phyloP scores from a whole-genome alignment of 2,329 filamentous ascomycete species.

The Claviceps capensis region DNA sequence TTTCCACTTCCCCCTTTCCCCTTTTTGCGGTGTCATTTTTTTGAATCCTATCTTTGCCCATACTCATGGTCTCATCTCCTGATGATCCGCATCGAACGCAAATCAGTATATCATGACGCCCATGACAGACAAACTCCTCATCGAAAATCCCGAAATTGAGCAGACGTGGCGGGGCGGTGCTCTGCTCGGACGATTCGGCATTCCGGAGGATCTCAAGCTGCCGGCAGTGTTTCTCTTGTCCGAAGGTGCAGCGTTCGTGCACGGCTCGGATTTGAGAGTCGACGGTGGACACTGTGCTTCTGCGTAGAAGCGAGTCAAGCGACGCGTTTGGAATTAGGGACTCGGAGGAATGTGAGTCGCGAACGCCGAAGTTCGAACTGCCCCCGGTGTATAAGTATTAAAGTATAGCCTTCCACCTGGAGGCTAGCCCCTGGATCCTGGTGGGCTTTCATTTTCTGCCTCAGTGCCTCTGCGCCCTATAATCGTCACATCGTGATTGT shows the following conservation, averaged over 20 bases:
- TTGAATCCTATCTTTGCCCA: background rate
- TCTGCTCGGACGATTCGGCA: conserved; percentile 61
- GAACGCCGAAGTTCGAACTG: too few relatives aligned
- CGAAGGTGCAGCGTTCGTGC: conserved; percentile 62
- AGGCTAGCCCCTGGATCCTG: too few relatives aligned
- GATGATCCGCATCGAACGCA: background rate
- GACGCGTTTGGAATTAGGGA: too few relatives aligned
- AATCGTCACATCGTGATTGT: too few relatives aligned
- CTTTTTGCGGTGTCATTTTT: background rate
- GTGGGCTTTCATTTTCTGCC: too few relatives aligned
- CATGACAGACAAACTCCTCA: conserved; percentile 73
- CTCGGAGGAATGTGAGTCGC: too few relatives aligned
- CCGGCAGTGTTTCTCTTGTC: conserved; percentile 61
- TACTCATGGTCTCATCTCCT: background rate
- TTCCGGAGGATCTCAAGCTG: conserved; percentile 56
- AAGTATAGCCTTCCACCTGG: too few relatives aligned
- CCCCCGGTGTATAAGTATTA: too few relatives aligned
- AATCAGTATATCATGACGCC: conserved; percentile 57
- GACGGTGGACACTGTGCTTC: conserved; percentile 49
- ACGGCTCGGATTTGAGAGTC: conserved; percentile 55
- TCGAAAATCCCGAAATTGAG: conserved; percentile 54
- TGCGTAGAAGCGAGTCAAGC: conserved; percentile 1
- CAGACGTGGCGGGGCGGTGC: conserved; percentile 68
- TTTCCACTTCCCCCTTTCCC: too few relatives aligned
- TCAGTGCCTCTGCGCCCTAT: too few relatives aligned